Evolutionary conservation across 371 early-diverging fungal genomes (phyloP), one percentile per base, ranked within the genome.

Genomic region (Sporodiniella umbellata): DNA sequence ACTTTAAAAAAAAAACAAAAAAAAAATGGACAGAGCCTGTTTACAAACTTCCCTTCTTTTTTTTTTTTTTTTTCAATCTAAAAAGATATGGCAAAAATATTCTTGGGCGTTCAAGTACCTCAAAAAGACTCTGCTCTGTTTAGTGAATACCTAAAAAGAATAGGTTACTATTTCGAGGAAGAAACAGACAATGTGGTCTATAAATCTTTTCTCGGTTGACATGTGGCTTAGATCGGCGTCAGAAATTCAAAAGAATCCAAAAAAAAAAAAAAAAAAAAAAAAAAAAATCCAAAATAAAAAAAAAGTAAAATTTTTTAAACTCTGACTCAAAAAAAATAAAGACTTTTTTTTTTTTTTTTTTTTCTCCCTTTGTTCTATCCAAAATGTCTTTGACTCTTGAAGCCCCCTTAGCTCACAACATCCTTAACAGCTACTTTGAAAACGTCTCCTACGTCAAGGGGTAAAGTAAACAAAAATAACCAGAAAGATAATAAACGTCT

Each of bases 81-180:
- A 33, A 24, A 66, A 85, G 96, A 98, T 66, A 87, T 92, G 69
- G 95, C 90, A 33, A 88, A 88, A 57, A 94, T 96, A 1, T 70
- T 96, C 54, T 87, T 90, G 8, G 98, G 96, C 17, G 80, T 98
- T 37, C 95, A 96, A 69, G 95, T 96, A 14, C 92, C 93, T 17
- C 78, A 82, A 10, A 63, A 72, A 25, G 81, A 78, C 51, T 57
- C 56, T 12, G 64, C 64, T 5, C 75, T 70, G 8, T 92, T 96
- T 58, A 77, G 81, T 48, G 54, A 47, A 31, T 94, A 88, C 53
- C 63, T 95, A 45, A 62, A 73, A 7, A 75, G 79, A 31, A 81
- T 96, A 10, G 83, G 84, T 40, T 96, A 94, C 59, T 84, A 84
- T 46, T 90, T 80, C 57, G 82, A 88, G 18, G 93, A 95, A 66